phyloP scores from a whole-genome alignment of 768 basidiomycete species.

The Tylopilus rubrobrunneus region DNA sequence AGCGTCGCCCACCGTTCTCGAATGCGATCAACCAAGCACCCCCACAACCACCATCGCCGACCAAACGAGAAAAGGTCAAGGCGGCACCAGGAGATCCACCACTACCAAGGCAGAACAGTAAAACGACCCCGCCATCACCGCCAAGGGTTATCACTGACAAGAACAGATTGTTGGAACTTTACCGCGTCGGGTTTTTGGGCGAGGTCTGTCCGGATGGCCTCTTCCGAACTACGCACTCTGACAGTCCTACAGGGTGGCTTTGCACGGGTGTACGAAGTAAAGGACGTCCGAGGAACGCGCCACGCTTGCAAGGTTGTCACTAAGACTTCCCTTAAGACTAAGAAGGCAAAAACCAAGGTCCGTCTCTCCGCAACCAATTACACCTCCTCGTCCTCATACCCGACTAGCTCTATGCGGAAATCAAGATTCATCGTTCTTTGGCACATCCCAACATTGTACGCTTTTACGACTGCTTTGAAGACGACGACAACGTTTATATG shows the following conservation, averaged over 20 bases:
- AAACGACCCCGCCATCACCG: slow-evolving; percentile 77
- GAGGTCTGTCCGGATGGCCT: slow-evolving; percentile 49
- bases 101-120: slow-evolving; percentile 76
- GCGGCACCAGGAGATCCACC: slow-evolving; percentile 54
- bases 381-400: slow-evolving; percentile 1
- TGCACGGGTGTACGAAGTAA: slow-evolving; percentile 94
- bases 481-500: slow-evolving; percentile 95
- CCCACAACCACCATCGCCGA: slow-evolving; percentile 28
- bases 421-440: slow-evolving; percentile 92
- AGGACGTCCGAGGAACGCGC: slow-evolving; percentile 58
- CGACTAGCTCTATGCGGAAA: slow-evolving; percentile 90
- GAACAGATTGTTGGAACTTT: slow-evolving; percentile 51
- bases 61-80: slow-evolving; percentile 38
- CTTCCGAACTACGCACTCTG: not conserved
- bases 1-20: slow-evolving; percentile 40
- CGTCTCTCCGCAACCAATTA: slow-evolving; percentile 9
- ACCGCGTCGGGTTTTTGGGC: slow-evolving; percentile 79
- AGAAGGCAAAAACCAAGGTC: slow-evolving; percentile 97
- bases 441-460: slow-evolving; percentile 89
- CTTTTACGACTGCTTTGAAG: slow-evolving; percentile 95
- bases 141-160: slow-evolving; percentile 73
- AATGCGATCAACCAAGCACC: slow-evolving; percentile 39
- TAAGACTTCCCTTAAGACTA: slow-evolving; percentile 87
- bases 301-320: slow-evolving; percentile 93
- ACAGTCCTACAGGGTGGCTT: slow-evolving; percentile 68